A percentile compares a stretch with the other conserved stretches of the same genome.
phyloP scores from a whole-genome alignment of 148 eudicot genomes.

The Chenopodium formosanum region DNA sequence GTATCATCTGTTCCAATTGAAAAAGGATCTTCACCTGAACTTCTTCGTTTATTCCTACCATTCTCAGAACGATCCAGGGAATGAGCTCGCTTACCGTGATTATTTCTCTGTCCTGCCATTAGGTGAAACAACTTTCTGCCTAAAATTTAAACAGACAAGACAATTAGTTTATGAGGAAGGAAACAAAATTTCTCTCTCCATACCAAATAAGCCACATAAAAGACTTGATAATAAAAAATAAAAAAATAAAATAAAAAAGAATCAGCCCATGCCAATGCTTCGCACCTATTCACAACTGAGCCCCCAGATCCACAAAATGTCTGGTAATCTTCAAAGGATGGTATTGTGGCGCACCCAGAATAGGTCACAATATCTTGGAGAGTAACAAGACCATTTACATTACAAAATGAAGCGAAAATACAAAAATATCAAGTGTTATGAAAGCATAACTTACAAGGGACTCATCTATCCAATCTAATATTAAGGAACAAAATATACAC shows the following conservation, averaged over 20 bases:
- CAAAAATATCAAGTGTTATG: too few relatives aligned
- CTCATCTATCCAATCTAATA: background rate
- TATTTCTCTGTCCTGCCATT: constrained; percentile 87
- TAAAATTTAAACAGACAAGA: background rate
- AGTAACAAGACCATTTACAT: background rate
- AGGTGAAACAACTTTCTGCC: constrained; percentile 9
- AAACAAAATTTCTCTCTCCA: background rate
- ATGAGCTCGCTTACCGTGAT: constrained; percentile 71
- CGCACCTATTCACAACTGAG: background rate
- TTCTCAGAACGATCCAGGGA: constrained; percentile 62
- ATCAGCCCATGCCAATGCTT: background rate
- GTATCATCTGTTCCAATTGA: constrained; percentile 78
- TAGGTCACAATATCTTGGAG: background rate
- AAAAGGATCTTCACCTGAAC: constrained; percentile 56
- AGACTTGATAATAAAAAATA: background rate
- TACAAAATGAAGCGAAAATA: background rate
- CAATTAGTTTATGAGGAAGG: background rate
- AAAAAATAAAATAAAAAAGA: background rate
- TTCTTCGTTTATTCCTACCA: constrained; percentile 79
- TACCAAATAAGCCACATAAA: background rate
- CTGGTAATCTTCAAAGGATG: background rate
- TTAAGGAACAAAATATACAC: too few relatives aligned
- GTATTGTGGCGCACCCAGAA: background rate
- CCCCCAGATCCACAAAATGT: background rate
- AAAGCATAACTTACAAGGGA: too few relatives aligned